phyloP scores from a whole-genome alignment of 176 grass and related monocot species.

The Zoysia japonica region DNA sequence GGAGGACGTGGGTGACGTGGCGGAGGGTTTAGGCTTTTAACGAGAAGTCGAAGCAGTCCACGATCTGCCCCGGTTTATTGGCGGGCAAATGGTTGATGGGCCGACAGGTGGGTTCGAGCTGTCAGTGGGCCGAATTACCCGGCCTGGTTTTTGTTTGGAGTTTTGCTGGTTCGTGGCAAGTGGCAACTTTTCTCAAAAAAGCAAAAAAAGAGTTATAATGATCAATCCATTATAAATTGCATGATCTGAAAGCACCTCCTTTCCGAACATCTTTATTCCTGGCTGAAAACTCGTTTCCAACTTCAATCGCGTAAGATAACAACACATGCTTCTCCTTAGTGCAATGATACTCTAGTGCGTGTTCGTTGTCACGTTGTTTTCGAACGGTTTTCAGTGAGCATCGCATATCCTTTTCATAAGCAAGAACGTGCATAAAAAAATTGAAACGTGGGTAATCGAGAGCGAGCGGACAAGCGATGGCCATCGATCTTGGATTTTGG shows the following conservation, averaged over 20 bases:
- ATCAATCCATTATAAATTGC: neutral
- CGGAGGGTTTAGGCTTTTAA: conserved; percentile 40
- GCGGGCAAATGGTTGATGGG: neutral
- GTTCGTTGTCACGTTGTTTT: neutral
- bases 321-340: too few species aligned
- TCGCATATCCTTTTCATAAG: neutral
- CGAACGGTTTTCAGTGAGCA: neutral
- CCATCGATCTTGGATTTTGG: neutral
- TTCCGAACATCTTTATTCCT: neutral
- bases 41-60: neutral
- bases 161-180: neutral
- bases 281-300: neutral
- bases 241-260: neutral
- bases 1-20: conserved; percentile 19
- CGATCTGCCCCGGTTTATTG: conserved; percentile 43
- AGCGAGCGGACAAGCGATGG: conserved; percentile 3
- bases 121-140: neutral
- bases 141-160: neutral
- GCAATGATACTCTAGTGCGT: too few species aligned
- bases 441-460: conserved; percentile 42
- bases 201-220: neutral
- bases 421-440: neutral
- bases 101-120: neutral
- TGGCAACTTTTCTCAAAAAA: too few species aligned
- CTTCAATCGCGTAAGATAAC: too few species aligned